These are phyloP conservation scores for Oryza meyeriana DNA, from an alignment of 176 grass and related monocot genomes.

Conservation along the genomic window DNA sequence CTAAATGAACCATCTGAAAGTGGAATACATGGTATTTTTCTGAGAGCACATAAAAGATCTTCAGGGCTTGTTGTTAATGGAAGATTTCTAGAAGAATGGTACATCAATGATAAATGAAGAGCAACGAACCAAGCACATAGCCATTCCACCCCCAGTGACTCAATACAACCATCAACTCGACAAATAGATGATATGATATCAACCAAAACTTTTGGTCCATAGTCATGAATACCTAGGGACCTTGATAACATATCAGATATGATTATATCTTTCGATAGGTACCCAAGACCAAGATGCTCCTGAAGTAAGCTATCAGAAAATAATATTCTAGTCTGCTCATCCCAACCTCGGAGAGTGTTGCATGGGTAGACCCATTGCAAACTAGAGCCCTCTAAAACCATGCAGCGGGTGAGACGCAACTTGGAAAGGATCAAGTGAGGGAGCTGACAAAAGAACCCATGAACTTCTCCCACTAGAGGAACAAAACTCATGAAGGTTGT, in stretches of 20 bases:
- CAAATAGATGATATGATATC: conserved; percentile 76
- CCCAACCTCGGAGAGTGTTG: conserved; percentile 77
- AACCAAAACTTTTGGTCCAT: conserved; percentile 75
- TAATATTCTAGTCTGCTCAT: conserved; percentile 59
- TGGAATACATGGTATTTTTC: conserved; percentile 78
- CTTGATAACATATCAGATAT: conserved; percentile 82
- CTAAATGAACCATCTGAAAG: conserved; percentile 87
- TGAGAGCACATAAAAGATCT: conserved; percentile 61
- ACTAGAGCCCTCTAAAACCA: conserved; percentile 80
- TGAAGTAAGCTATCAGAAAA: conserved; percentile 76
- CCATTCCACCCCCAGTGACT: conserved; percentile 82
- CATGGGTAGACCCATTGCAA: conserved; percentile 68
- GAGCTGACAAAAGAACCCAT: conserved; percentile 87
- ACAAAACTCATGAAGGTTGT: conserved; percentile 91
- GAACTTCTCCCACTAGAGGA: conserved; percentile 89
- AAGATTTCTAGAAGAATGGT: conserved; percentile 50
- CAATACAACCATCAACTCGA: conserved; percentile 47
- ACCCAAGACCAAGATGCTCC: conserved; percentile 80
- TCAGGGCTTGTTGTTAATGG: conserved; percentile 40
- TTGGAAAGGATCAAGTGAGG: conserved; percentile 89
- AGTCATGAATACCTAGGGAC: conserved; percentile 70
- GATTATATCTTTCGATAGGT: conserved; percentile 71
- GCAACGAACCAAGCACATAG: conserved; percentile 78
- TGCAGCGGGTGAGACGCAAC: conserved; percentile 67
- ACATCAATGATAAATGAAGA: conserved; percentile 52